Evolutionary conservation across 2,329 filamentous ascomycete genomes (phyloP).

Genomic region (Neonectria faginata): DNA sequence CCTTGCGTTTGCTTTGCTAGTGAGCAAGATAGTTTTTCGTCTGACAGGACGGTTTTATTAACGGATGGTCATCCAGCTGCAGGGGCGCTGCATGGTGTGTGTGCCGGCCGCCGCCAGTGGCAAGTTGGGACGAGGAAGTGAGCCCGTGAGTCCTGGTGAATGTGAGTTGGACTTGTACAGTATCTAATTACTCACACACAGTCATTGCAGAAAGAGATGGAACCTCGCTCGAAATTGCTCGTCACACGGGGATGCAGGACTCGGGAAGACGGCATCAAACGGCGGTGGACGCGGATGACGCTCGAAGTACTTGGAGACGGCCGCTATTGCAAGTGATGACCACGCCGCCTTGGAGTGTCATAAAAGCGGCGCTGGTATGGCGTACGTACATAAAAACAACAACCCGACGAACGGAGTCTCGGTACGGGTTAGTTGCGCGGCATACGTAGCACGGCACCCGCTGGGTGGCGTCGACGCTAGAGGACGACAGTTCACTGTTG

Average conservation of each 20-base stretch:
- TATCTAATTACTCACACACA: too few species aligned
- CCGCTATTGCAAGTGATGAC: not conserved
- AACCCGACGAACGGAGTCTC: constrained; percentile 19
- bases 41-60: constrained; percentile 22
- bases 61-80: constrained; percentile 20
- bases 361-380: constrained; percentile 21
- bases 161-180: not conserved
- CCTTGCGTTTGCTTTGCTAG: constrained; percentile 17
- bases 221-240: not conserved
- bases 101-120: constrained; percentile 10
- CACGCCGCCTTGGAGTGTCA: not conserved
- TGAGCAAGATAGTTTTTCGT: constrained; percentile 12
- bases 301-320: constrained; percentile 4
- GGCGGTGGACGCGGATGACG: constrained; percentile 1
- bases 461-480: constrained; percentile 37
- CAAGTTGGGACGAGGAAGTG: constrained; percentile 4
- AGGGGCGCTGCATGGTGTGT: constrained; percentile 24
- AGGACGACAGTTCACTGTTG: constrained; percentile 16
- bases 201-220: constrained; percentile 2
- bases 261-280: constrained; percentile 12
- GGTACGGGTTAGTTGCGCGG: constrained; percentile 19
- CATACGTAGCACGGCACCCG: constrained; percentile 10
- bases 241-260: not conserved
- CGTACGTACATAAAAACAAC: constrained; percentile 1
- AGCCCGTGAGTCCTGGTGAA: not conserved